Evolutionary conservation across 345 rosid species (phyloP).

Genomic region (Moricandia arvensis): DNA sequence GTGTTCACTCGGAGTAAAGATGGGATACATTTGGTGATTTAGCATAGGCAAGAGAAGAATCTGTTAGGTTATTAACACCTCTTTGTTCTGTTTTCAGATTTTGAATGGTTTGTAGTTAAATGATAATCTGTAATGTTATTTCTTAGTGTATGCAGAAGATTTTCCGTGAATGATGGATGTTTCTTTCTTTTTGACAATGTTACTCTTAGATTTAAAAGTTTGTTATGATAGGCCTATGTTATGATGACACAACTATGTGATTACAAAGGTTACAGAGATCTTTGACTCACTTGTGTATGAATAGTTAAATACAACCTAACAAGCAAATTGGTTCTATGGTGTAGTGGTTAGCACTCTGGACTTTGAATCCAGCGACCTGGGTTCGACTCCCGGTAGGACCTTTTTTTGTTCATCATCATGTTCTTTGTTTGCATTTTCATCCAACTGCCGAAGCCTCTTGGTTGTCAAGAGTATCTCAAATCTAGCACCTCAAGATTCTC

Average conservation of each 20-base stretch:
- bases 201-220: background rate
- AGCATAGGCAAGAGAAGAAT: constrained; percentile 23
- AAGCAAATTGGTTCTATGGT: constrained; percentile 61
- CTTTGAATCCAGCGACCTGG: constrained; percentile 94
- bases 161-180: background rate
- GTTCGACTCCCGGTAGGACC: constrained; percentile 26
- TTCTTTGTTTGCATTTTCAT: background rate
- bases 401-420: background rate
- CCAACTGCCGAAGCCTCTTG: constrained; percentile 54
- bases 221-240: too few relatives aligned
- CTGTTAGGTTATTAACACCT: constrained; percentile 17
- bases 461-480: constrained; percentile 43
- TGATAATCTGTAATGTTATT: background rate
- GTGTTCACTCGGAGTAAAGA: constrained; percentile 81
- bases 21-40: constrained; percentile 84
- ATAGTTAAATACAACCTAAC: too few relatives aligned
- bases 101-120: constrained; percentile 14
- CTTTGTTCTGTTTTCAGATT: constrained; percentile 24
- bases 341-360: constrained; percentile 97
- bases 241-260: too few relatives aligned
- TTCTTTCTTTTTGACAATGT: background rate
- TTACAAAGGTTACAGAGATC: too few relatives aligned
- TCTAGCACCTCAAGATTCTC: constrained; percentile 40
- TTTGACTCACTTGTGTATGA: too few relatives aligned
- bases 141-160: background rate